Conservation (phyloP, 1,284 basidiomycete species). For the Ustilago curta region DNA sequence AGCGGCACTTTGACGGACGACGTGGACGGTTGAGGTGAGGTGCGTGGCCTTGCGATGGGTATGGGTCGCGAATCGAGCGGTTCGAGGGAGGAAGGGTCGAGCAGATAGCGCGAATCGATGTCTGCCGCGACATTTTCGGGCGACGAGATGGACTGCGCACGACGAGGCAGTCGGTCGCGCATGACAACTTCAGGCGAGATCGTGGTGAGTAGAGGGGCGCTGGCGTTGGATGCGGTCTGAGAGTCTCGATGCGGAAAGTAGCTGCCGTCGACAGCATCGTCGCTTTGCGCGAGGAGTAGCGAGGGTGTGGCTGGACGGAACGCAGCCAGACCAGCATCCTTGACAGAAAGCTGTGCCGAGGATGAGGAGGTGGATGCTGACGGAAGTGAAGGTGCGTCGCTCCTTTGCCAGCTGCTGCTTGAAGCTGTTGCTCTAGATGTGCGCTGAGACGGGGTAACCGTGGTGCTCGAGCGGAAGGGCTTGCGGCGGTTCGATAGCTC, state of each 20-base stretch:
- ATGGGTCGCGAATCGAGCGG: constrained; percentile 44
- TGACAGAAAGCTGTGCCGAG: constrained; percentile 9
- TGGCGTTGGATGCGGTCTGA: constrained; percentile 13
- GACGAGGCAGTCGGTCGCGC: constrained; percentile 21
- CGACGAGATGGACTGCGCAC: constrained; percentile 39
- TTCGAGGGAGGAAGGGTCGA: constrained; percentile 32
- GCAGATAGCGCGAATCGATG: constrained; percentile 17
- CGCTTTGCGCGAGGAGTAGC: constrained; percentile 26
- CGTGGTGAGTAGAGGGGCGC: constrained; percentile 20
- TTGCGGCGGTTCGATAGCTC: constrained; percentile 18
- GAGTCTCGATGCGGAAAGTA: constrained; percentile 17
- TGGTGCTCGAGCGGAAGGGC: constrained; percentile 22
- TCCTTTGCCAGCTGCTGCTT: constrained; percentile 1
- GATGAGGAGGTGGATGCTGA: constrained; percentile 1
- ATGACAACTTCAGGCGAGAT: not conserved
- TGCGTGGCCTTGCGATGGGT: constrained; percentile 28
- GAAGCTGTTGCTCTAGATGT: constrained; percentile 11
- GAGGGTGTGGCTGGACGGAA: constrained; percentile 45
- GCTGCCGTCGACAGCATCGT: constrained; percentile 1
- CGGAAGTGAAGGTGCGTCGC: not conserved
- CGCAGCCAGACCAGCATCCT: constrained; percentile 4
- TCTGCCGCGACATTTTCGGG: constrained; percentile 44
- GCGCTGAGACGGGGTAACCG: constrained; percentile 17
- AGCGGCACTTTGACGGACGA: constrained; percentile 9
- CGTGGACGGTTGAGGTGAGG: constrained; percentile 3